Evolutionary conservation across 345 rosid species (phyloP).

Genomic region (Erucastrum elatum): DNA sequence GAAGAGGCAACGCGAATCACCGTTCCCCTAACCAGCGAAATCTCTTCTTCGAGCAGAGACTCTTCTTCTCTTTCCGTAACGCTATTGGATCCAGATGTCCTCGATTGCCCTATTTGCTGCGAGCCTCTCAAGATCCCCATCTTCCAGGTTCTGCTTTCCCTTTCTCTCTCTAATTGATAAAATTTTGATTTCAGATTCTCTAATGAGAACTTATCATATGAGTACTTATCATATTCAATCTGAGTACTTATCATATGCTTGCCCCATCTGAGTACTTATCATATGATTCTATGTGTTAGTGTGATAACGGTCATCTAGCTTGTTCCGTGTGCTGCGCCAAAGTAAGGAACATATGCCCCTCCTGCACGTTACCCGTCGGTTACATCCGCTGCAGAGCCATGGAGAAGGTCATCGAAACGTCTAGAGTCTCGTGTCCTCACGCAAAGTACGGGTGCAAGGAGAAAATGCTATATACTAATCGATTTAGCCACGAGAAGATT

Average conservation of each 20-base stretch:
- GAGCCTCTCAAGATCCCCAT: slow-evolving; percentile 33
- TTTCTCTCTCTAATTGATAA: neutral
- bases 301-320: slow-evolving; percentile 69
- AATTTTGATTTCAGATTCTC: too few species aligned
- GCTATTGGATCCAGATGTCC: slow-evolving; percentile 36
- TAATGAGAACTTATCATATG: too few species aligned
- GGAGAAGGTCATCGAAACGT: slow-evolving; percentile 55
- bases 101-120: slow-evolving; percentile 38
- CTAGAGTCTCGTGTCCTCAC: slow-evolving; percentile 46
- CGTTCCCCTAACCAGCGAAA: neutral
- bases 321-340: slow-evolving; percentile 56
- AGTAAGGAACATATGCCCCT: slow-evolving; percentile 51
- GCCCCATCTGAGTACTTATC: too few species aligned
- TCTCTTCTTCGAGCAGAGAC: slow-evolving; percentile 22
- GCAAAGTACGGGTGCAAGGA: slow-evolving; percentile 51
- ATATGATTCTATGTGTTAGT: slow-evolving; percentile 32
- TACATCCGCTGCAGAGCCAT: slow-evolving; percentile 59
- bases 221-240: too few species aligned
- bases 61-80: slow-evolving; percentile 9
- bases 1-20: neutral
- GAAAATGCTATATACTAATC: slow-evolving; percentile 33
- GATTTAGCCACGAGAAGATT: slow-evolving; percentile 45
- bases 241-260: too few species aligned
- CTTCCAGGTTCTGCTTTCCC: slow-evolving; percentile 24
- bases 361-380: slow-evolving; percentile 52